Evolutionary conservation across 2,329 filamentous ascomycete species (phyloP), one percentile per base, ranked within the genome.

Genomic region (Pyricularia pennisetigena): DNA sequence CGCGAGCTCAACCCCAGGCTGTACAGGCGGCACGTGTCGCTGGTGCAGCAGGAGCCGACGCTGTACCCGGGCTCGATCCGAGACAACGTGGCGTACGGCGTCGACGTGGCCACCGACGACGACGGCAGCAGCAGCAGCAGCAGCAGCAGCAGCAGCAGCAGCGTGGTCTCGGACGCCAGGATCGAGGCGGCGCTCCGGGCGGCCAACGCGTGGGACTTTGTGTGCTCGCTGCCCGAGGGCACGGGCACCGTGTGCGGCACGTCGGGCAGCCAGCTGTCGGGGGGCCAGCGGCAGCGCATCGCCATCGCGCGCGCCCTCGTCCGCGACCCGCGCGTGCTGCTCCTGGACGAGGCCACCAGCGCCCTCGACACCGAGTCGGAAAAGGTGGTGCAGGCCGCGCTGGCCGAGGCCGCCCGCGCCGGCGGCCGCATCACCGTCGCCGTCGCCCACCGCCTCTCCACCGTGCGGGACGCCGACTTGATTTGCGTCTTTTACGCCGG

Each of bases 261-360:
- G 71, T 80, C 35, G 28, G 86, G 86, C 1, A 83, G 85, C 63
- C 85, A 86, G 71, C 76, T 88, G 1, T 86, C 83, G 32, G 86
- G 86, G 28, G 86, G 86, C 6, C 86, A 89, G 72, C 79, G 85
- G 28, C 86, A 88, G 74, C 82, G 84, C 12, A 78, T 87, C 26
- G 85, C 85, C 0, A 88, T 89, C 69, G 86, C 86, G 3, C 80
- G 86, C 30, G 84, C 83, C 61, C 86, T 89, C 68, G 78, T 88
- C 64, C 82, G 83, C 57, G 77, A 85, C 64, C 85, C 86, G 0
- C 76, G 78, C 0, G 84, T 89, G 63, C 77, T 89, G 1, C 82
- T 89, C 24, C 75, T 89, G 2, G 86, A 89, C 70, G 86, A 89
- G 75, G 86, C 86, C 1, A 89, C 86, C 0, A 67, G 64, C 26